These are phyloP conservation scores for Coemansia sp. DNA, from an alignment of 192 early-diverging fungal genomes.

Conservation along the genomic window DNA sequence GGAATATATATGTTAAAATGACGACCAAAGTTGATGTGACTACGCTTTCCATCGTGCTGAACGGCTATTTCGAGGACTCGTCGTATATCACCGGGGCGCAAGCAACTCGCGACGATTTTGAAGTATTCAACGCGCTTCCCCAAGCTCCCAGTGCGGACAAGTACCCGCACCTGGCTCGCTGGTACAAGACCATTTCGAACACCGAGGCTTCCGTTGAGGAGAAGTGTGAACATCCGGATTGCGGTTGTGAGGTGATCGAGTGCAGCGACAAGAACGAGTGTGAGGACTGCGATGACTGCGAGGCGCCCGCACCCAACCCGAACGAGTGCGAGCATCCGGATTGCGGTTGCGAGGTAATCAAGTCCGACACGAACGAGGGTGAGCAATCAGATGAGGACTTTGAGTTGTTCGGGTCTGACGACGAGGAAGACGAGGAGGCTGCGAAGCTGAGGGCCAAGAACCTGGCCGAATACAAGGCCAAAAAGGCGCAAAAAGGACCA, in stretches of 20 bases:
- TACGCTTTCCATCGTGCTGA: neutral
- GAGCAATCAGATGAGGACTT: conserved; percentile 79
- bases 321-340: no score
- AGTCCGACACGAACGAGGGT: conserved; percentile 45
- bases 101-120: conserved; percentile 5
- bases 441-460: conserved; percentile 82
- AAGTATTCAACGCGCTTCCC: conserved; percentile 75
- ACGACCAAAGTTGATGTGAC: neutral
- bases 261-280: no score
- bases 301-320: no score
- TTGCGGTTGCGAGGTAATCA: conserved; percentile 32
- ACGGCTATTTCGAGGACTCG: neutral
- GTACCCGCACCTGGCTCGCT: conserved; percentile 86
- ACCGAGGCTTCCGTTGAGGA: conserved; percentile 46
- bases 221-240: neutral
- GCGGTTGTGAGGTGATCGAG: no score
- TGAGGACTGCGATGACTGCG: no score
- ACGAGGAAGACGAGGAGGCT: conserved; percentile 83
- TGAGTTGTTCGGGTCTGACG: conserved; percentile 91
- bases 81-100: neutral
- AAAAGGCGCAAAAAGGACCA: conserved; percentile 80
- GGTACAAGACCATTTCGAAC: conserved; percentile 86
- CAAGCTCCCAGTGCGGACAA: conserved; percentile 67
- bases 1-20: neutral
- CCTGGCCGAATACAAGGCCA: conserved; percentile 83